These are phyloP conservation scores for Cytospora paraplurivora DNA, from an alignment of 2,329 filamentous ascomycete genomes.

Conservation along the genomic window DNA sequence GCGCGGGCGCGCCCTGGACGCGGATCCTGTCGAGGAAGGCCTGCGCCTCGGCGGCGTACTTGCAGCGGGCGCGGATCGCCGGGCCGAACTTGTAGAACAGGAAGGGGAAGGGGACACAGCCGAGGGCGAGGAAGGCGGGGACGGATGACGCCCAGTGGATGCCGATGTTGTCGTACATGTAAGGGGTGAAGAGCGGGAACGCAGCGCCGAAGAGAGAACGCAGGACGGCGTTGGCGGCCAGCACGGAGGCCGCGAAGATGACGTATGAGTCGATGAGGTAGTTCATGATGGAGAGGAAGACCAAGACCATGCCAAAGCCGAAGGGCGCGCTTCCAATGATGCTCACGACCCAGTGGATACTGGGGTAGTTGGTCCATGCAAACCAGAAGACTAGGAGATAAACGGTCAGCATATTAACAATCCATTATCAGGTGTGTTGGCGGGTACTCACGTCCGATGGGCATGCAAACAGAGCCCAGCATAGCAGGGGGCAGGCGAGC, in stretches of 20 bases:
- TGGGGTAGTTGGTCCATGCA: conserved; percentile 26
- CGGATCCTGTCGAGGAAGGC: conserved; percentile 21
- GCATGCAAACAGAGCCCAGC: conserved; percentile 52
- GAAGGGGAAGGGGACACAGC: conserved; percentile 60
- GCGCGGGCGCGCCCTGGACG: background rate
- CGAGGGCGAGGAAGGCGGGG: conserved; percentile 68
- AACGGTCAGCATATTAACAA: background rate
- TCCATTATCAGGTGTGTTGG: too few species aligned
- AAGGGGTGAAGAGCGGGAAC: conserved; percentile 72
- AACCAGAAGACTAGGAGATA: conserved; percentile 25
- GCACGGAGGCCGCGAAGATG: conserved; percentile 74
- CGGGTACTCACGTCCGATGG: conserved; percentile 16
- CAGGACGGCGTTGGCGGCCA: conserved; percentile 72
- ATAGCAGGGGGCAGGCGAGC: conserved; percentile 62
- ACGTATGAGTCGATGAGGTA: conserved; percentile 72
- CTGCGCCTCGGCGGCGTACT: conserved; percentile 50
- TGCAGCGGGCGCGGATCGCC: conserved; percentile 54
- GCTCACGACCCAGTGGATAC: conserved; percentile 40
- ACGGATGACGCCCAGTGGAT: conserved; percentile 76
- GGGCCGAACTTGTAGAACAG: conserved; percentile 62
- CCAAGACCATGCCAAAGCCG: conserved; percentile 54
- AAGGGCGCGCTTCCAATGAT: conserved; percentile 45
- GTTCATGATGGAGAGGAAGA: conserved; percentile 67
- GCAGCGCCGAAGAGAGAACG: conserved; percentile 71
- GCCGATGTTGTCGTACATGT: conserved; percentile 61